Conservation (phyloP, 164 flowering plant genomes). For the Cinnamomum chago region DNA sequence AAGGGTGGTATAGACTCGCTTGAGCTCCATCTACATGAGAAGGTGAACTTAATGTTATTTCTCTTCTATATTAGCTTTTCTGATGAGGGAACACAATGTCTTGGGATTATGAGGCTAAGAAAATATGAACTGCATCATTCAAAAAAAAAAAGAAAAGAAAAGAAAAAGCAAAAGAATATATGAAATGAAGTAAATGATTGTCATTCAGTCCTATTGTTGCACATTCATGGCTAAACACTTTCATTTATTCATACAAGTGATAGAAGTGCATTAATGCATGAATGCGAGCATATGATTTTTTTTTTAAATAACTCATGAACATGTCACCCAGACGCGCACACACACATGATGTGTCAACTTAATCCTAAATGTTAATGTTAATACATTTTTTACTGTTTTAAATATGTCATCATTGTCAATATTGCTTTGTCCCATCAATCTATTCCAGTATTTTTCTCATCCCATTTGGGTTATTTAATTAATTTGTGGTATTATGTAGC, state of each 20-base stretch:
- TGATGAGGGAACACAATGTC: background rate
- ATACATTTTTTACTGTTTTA: background rate
- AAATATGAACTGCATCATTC: background rate
- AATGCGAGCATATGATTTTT: background rate
- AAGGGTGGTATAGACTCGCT: slow-evolving; percentile 39
- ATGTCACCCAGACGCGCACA: no score
- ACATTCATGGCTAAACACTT: background rate
- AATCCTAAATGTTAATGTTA: background rate
- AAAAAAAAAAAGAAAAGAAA: background rate
- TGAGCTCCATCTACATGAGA: slow-evolving; percentile 40
- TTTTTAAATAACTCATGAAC: no score
- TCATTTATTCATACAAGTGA: background rate
- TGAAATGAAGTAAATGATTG: background rate
- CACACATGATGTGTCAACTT: background rate
- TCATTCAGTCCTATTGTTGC: background rate
- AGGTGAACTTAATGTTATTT: slow-evolving; percentile 31
- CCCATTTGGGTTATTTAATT: background rate
- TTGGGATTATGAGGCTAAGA: background rate
- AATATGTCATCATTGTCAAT: background rate
- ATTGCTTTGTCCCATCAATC: background rate
- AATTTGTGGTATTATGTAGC: slow-evolving; percentile 16
- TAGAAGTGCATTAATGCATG: background rate
- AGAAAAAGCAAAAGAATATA: background rate
- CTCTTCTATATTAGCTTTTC: background rate
- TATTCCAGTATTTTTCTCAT: background rate